phyloP scores from a whole-genome alignment of 2,329 filamentous ascomycete genomes.

The Thermoascus crustaceus region DNA sequence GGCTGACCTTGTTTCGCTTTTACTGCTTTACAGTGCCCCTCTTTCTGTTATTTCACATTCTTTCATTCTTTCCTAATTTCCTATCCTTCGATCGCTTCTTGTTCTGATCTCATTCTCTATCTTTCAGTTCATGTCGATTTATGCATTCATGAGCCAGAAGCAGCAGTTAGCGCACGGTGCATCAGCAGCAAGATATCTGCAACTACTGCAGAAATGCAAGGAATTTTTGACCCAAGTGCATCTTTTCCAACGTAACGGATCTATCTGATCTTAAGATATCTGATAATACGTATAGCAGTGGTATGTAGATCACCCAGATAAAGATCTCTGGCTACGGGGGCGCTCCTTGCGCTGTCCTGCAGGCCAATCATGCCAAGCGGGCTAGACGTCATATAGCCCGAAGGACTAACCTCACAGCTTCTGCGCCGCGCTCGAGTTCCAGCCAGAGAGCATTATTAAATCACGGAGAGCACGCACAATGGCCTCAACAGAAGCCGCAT shows the following conservation, averaged over 20 bases:
- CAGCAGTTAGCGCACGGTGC: no score
- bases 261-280: background rate
- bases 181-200: no score
- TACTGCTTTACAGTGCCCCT: conserved; percentile 9
- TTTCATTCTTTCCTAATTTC: conserved; percentile 5
- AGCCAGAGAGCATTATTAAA: no score
- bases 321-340: background rate
- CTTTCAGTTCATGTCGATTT: no score
- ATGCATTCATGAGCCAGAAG: conserved; percentile 11
- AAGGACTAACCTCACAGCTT: no score
- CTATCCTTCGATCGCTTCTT: conserved; percentile 1
- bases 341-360: no score
- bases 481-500: conserved; percentile 9
- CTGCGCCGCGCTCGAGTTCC: no score
- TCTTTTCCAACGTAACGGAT: background rate
- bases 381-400: conserved; percentile 1
- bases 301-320: no score
- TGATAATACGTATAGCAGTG: no score
- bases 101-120: conserved; percentile 3
- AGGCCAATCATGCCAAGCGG: no score
- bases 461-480: background rate
- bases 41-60: conserved; percentile 6
- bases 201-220: no score
- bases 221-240: no score
- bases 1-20: conserved; percentile 8